Conservation (phyloP, 768 basidiomycete genomes). For the Mycena sanguinolenta region DNA sequence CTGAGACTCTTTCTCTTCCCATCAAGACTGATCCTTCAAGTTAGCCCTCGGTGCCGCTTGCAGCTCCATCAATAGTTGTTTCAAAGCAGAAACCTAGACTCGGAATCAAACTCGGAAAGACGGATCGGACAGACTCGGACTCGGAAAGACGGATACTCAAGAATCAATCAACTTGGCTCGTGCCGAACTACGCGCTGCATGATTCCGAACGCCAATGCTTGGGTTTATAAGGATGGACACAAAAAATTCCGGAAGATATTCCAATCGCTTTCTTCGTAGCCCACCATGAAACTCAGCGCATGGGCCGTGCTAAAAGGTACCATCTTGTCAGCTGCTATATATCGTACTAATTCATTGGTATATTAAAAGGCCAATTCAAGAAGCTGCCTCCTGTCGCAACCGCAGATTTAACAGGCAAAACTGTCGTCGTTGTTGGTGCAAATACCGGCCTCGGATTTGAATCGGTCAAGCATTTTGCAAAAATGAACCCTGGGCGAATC, state of each 20-base stretch:
- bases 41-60: too few relatives aligned
- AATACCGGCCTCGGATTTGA: conserved; percentile 38
- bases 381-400: conserved; percentile 36
- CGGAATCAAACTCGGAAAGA: too few relatives aligned
- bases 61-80: too few relatives aligned
- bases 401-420: conserved; percentile 37
- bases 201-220: background rate
- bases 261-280: background rate
- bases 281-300: conserved; percentile 6
- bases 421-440: conserved; percentile 36
- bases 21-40: too few relatives aligned
- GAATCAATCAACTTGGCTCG: background rate
- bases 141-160: background rate
- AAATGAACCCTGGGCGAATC: conserved; percentile 46
- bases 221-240: background rate
- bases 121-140: too few relatives aligned
- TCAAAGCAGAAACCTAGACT: too few relatives aligned
- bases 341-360: too few relatives aligned
- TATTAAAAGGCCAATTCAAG: conserved; percentile 23
- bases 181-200: too few relatives aligned
- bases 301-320: too few relatives aligned
- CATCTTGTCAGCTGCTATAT: too few relatives aligned
- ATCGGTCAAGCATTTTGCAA: conserved; percentile 45
- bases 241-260: background rate
- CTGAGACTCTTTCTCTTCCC: too few relatives aligned